phyloP scores from a whole-genome alignment of 129 eudicot species.

The Artemisia tridentata region DNA sequence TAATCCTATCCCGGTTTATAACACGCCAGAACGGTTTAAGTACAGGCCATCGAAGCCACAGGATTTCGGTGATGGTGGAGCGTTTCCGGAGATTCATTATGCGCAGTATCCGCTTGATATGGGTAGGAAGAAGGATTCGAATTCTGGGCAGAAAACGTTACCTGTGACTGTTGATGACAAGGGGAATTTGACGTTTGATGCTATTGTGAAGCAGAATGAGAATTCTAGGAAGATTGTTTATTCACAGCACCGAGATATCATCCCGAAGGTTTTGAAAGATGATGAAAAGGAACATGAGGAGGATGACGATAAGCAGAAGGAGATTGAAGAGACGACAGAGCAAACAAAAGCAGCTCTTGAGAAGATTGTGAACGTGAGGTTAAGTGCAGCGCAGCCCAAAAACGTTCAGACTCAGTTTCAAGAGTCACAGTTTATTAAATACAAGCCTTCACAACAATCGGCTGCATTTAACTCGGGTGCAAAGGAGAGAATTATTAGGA shows the following conservation, averaged over 20 bases:
- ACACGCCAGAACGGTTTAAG: conserved; percentile 54
- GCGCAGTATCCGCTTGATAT: conserved; percentile 91
- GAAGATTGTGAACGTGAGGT: conserved; percentile 75
- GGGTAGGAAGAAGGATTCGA: conserved; percentile 67
- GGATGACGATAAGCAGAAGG: conserved; percentile 66
- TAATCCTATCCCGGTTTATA: conserved; percentile 50
- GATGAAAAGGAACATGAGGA: conserved; percentile 50
- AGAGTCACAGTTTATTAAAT: conserved; percentile 66
- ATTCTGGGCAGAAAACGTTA: conserved; percentile 63
- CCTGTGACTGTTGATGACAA: conserved; percentile 78
- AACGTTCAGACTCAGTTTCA: conserved; percentile 73
- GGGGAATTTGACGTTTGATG: conserved; percentile 75
- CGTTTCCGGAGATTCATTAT: conserved; percentile 78
- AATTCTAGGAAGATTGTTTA: conserved; percentile 71
- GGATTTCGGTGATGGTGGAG: conserved; percentile 96
- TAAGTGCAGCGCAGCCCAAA: conserved; percentile 94
- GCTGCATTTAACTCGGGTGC: conserved; percentile 87
- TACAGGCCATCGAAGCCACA: conserved; percentile 77
- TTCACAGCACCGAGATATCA: conserved; percentile 69
- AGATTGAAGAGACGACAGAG: conserved; percentile 68
- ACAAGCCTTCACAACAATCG: conserved; percentile 84
- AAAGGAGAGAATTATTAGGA: conserved; percentile 72
- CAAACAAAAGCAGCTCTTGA: conserved; percentile 77
- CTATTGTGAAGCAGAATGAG: conserved; percentile 82
- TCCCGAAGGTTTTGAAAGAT: conserved; percentile 66